Base-by-base conservation (phyloP, 2,329 filamentous ascomycete genomes). In the Colletotrichum brevisporum region DNA sequence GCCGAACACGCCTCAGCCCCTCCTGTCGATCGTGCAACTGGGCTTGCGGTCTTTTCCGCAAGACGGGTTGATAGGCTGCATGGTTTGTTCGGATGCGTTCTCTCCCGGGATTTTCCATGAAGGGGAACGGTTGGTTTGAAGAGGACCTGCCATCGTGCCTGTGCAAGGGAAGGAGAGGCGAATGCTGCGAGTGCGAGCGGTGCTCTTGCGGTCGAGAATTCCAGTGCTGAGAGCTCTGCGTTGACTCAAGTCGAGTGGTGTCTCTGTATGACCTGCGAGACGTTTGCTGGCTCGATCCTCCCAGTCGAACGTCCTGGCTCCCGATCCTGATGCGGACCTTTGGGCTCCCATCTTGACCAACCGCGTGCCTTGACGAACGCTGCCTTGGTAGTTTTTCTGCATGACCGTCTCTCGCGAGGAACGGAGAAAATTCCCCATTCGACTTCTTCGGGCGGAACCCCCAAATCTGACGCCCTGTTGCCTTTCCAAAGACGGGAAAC, bases 271-370 rank as follows among this genome's bases (percentile, higher is more conserved):
- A 18, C 15, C n/a, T 67, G 43, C 24, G 50, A n/a, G 13, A 10
- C 16, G 43, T 45, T 16, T n/a, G 41, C 16, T 66, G 56, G 45
- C 53, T 54, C 13, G 57, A 61, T n/a, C 2, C 24, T 8, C 54
- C 24, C 13, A 54, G 26, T 12, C 54, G 43, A 50, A 71, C 36
- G 24, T 56, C 41, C n/a, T 68, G 62, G 24, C 68, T 71, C 18
- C 70, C 70, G n/a, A 71, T 71, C 31, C 57, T 64, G 31, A 71
- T 71, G 6, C 31, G 59, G 24, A 69, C 39, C 18, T 36, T 63
- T 21, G 36, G 67, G 27, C 41, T 56, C 27, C 27, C 45, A 5
- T 15, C 27, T 6, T 63, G 62, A 6, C 55, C 51, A 45, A 45
- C 48, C 4, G 15, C 39, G 18, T 39, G 36, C 15, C 16, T 59